phyloP scores from a whole-genome alignment of 2,329 filamentous ascomycete genomes.

The Thielaviopsis ethacetica region DNA sequence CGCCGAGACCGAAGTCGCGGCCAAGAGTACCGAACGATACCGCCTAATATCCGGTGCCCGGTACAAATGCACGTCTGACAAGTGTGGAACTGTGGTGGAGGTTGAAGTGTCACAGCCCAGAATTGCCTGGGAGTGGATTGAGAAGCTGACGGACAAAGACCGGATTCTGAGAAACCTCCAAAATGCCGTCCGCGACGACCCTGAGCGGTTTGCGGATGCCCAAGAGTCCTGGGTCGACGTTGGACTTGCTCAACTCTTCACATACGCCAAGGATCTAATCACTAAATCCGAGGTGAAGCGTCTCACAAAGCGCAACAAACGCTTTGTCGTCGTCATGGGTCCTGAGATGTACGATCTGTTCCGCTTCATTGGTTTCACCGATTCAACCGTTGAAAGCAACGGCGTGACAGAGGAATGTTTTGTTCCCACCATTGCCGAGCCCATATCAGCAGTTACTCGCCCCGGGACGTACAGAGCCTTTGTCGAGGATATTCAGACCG shows the following conservation, averaged over 20 bases:
- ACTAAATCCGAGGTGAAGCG: constrained; percentile 23
- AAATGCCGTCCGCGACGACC: constrained; percentile 27
- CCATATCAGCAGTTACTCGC: constrained; percentile 17
- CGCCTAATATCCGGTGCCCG: constrained; percentile 11
- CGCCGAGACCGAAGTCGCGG: constrained; percentile 3
- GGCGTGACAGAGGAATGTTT: constrained; percentile 25
- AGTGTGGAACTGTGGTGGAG: constrained; percentile 10
- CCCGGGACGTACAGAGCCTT: constrained; percentile 29
- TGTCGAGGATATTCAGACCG: constrained; percentile 32
- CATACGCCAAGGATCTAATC: constrained; percentile 35
- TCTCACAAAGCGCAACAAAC: constrained; percentile 41
- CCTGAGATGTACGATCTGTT: constrained; percentile 33
- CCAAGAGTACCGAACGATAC: constrained; percentile 5
- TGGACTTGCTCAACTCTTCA: constrained; percentile 30
- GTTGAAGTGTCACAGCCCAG: constrained; percentile 34
- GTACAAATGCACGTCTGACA: constrained; percentile 10
- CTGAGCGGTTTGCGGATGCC: constrained; percentile 29
- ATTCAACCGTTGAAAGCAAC: constrained; percentile 22
- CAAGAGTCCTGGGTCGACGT: constrained; percentile 24
- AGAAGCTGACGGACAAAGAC: constrained; percentile 28
- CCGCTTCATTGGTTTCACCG: constrained; percentile 30
- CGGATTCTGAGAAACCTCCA: constrained; percentile 26
- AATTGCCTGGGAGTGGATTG: constrained; percentile 26
- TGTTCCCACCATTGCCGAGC: constrained; percentile 21
- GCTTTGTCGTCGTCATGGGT: constrained; percentile 37